Percentiles rank a stretch among this genome's conserved stretches.
phyloP scores from a whole-genome alignment of 208 protist species.

The Leishmania tarentolae region DNA sequence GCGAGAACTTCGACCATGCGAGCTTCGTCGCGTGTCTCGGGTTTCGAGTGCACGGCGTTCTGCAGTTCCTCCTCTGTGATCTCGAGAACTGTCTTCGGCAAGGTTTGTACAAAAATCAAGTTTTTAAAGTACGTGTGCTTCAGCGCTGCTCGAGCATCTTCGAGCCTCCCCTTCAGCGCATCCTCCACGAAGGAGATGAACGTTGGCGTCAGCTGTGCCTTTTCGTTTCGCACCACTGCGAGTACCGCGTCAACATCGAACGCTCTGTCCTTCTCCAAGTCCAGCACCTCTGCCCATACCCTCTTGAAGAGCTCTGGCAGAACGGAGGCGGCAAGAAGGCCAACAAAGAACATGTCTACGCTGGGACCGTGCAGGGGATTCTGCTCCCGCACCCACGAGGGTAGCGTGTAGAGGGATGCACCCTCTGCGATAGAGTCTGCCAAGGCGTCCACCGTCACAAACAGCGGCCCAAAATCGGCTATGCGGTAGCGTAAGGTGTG shows the following conservation, averaged over 20 bases:
- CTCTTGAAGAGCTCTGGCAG: conserved; percentile 48
- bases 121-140: conserved; percentile 55
- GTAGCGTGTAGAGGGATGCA: conserved; percentile 51
- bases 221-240: conserved; percentile 21
- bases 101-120: conserved; percentile 1
- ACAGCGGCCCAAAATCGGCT: conserved; percentile 77
- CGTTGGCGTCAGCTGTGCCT: conserved; percentile 23
- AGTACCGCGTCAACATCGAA: conserved; percentile 40
- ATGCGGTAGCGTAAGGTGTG: conserved; percentile 47
- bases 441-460: conserved; percentile 58
- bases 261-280: conserved; percentile 5
- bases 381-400: conserved; percentile 42
- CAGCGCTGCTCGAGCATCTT: conserved; percentile 42
- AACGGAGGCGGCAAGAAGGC: conserved; percentile 67
- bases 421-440: conserved; percentile 28
- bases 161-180: conserved; percentile 37
- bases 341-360: conserved; percentile 77
- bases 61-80: conserved; percentile 48
- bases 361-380: conserved; percentile 29
- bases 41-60: conserved; percentile 43
- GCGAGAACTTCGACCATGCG: conserved; percentile 64
- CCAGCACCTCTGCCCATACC: conserved; percentile 41
- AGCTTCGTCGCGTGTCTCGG: conserved; percentile 53
- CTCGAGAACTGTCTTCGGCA: conserved; percentile 31
- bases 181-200: conserved; percentile 61